phyloP scores from a whole-genome alignment of 164 flowering plant genomes.

The Tetracentron sinense region DNA sequence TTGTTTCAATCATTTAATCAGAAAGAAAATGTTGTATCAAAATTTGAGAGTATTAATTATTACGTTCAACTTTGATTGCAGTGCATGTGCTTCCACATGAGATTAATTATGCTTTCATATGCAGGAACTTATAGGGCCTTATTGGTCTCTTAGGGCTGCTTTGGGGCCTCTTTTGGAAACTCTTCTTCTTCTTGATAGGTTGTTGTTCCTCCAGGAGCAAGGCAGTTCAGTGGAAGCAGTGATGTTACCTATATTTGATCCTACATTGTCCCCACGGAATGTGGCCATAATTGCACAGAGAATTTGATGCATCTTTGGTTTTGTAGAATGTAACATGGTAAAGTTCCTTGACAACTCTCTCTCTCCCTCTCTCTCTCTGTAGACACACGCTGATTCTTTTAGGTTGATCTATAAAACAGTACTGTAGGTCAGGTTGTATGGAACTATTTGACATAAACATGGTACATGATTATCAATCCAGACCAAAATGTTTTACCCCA shows the following conservation, averaged over 20 bases:
- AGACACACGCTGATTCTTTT: too few species aligned
- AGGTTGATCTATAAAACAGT: background rate
- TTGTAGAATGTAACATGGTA: too few species aligned
- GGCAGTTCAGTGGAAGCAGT: conserved; percentile 41
- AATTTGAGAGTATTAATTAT: background rate
- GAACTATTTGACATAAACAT: background rate
- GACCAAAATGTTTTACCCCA: background rate
- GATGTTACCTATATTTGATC: conserved; percentile 76
- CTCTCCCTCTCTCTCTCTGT: too few species aligned
- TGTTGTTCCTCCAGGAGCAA: conserved; percentile 79
- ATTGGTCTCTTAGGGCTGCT: conserved; percentile 84
- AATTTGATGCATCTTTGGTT: conserved; percentile 9
- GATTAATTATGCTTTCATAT: conserved; percentile 6
- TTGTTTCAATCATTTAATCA: too few species aligned
- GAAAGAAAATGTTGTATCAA: background rate
- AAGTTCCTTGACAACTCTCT: too few species aligned
- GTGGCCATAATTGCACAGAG: conserved; percentile 69
- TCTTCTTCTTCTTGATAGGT: conserved; percentile 75
- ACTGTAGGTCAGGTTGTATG: background rate
- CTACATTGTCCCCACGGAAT: conserved; percentile 79
- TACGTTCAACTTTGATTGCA: background rate
- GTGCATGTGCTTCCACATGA: too few species aligned
- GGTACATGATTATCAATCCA: background rate
- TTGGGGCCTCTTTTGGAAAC: conserved; percentile 84
- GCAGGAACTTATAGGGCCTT: conserved; percentile 81